phyloP scores from a whole-genome alignment of 2,329 filamentous ascomycete species.

The Phaeomoniella chlamydospora region DNA sequence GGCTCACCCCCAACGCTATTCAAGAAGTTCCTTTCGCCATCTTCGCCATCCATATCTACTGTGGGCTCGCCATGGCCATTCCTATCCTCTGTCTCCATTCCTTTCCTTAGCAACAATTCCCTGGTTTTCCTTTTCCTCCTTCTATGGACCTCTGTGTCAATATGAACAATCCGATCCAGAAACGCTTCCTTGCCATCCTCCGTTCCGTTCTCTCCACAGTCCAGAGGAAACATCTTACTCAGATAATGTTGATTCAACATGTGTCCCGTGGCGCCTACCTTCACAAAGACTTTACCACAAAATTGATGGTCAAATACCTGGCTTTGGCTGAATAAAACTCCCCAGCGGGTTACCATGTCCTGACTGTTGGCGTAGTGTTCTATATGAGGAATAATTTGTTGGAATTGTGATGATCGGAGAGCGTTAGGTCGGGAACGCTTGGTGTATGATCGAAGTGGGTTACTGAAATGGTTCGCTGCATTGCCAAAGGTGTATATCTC shows the following conservation, averaged over 20 bases:
- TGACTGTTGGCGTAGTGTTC: constrained; percentile 66
- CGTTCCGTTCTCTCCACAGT: neutral
- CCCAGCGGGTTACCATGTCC: constrained; percentile 63
- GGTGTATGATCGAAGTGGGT: constrained; percentile 41
- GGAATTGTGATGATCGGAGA: constrained; percentile 13
- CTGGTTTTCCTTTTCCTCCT: too few relatives aligned
- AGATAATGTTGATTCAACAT: constrained; percentile 30
- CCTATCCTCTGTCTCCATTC: too few relatives aligned
- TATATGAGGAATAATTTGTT: constrained; percentile 49
- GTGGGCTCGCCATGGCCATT: too few relatives aligned
- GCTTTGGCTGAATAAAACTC: constrained; percentile 53
- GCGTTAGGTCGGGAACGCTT: constrained; percentile 2
- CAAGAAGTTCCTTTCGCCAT: too few relatives aligned
- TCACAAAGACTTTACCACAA: constrained; percentile 32
- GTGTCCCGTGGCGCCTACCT: constrained; percentile 23
- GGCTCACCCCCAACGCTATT: too few relatives aligned
- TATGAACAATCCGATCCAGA: neutral
- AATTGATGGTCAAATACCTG: constrained; percentile 31
- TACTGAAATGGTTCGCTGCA: constrained; percentile 71
- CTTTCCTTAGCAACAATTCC: too few relatives aligned
- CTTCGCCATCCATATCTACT: too few relatives aligned
- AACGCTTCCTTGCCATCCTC: too few relatives aligned
- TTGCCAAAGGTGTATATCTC: constrained; percentile 67
- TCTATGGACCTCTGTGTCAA: too few relatives aligned
- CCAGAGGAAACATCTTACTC: constrained; percentile 23